Evolutionary conservation across 2,329 filamentous ascomycete species (phyloP).

Genomic region (Pezicula neosporulosa): DNA sequence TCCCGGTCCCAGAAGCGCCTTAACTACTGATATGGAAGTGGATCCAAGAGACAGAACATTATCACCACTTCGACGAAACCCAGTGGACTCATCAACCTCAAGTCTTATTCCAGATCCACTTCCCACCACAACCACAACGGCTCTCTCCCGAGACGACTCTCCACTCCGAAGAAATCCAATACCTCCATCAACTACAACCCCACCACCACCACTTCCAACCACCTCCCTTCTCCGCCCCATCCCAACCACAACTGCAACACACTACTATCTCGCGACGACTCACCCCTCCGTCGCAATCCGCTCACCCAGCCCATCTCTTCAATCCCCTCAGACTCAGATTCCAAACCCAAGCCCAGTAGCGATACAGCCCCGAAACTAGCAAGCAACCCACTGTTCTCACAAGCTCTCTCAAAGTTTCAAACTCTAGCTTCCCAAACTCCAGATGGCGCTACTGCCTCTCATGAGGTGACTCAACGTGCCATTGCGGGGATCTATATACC

Average conservation of each 20-base stretch:
- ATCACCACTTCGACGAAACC: slow-evolving; percentile 12
- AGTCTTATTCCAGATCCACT: not conserved
- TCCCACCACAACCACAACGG: not conserved
- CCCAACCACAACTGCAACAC: not conserved
- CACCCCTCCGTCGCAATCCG: not conserved
- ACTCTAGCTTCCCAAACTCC: slow-evolving; percentile 5
- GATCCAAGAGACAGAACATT: slow-evolving; percentile 3
- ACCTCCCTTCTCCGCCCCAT: not conserved
- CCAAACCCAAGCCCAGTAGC: not conserved
- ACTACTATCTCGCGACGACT: not conserved
- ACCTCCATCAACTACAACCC: slow-evolving; percentile 1
- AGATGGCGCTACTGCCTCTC: not conserved
- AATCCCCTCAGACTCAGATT: not conserved
- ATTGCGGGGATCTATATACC: slow-evolving; percentile 14
- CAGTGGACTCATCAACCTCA: not conserved
- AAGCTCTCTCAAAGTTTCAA: slow-evolving; percentile 9
- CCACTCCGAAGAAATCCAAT: slow-evolving; percentile 6
- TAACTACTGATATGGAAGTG: not conserved
- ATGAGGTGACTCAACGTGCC: slow-evolving; percentile 11
- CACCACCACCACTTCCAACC: not conserved
- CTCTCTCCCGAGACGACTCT: not conserved
- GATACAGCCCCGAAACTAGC: not conserved
- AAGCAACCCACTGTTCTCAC: slow-evolving; percentile 8
- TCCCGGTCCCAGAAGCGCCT: too few relatives aligned
- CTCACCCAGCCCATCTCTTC: not conserved